phyloP scores from a whole-genome alignment of 495 filamentous ascomycete genomes.

The Aspergillus asperescens region DNA sequence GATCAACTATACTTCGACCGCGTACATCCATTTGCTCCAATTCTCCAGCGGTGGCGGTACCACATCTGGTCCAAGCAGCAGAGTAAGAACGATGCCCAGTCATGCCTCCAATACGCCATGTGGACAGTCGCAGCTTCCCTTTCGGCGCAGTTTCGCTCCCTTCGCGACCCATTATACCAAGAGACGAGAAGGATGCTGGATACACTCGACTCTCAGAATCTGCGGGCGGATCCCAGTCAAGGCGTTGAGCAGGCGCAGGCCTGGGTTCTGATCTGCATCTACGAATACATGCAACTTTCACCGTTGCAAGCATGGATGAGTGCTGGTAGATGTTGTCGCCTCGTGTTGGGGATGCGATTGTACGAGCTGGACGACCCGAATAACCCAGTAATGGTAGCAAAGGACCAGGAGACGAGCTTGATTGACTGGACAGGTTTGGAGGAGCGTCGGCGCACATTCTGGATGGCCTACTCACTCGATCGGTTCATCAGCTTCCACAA shows the following conservation, averaged over 20 bases:
- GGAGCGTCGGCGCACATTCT: slow-evolving; percentile 50
- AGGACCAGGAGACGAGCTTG: slow-evolving; percentile 7
- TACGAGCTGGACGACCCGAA: slow-evolving; percentile 43
- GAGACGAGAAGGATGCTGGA: slow-evolving; percentile 46
- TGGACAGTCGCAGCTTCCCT: slow-evolving; percentile 49
- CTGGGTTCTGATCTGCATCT: slow-evolving; percentile 50
- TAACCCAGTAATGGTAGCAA: slow-evolving; percentile 12
- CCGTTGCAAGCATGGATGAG: slow-evolving; percentile 48
- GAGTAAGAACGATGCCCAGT: slow-evolving; percentile 26
- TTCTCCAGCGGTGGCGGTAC: slow-evolving; percentile 46
- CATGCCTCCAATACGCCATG: slow-evolving; percentile 52
- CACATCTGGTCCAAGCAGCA: slow-evolving; percentile 30
- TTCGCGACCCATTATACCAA: slow-evolving; percentile 42
- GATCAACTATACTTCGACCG: slow-evolving; percentile 57
- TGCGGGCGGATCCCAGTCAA: neutral
- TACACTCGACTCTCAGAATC: slow-evolving; percentile 11
- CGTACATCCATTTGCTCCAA: slow-evolving; percentile 49
- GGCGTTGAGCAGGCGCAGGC: slow-evolving; percentile 46
- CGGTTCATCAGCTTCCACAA: slow-evolving; percentile 46
- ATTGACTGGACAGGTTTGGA: slow-evolving; percentile 34
- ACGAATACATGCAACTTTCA: slow-evolving; percentile 46
- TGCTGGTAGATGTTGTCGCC: slow-evolving; percentile 49
- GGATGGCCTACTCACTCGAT: slow-evolving; percentile 53
- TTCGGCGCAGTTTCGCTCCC: slow-evolving; percentile 47
- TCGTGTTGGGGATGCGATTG: slow-evolving; percentile 47